Conservation (phyloP, 139 green algal species). For the Closterium sp. region DNA sequence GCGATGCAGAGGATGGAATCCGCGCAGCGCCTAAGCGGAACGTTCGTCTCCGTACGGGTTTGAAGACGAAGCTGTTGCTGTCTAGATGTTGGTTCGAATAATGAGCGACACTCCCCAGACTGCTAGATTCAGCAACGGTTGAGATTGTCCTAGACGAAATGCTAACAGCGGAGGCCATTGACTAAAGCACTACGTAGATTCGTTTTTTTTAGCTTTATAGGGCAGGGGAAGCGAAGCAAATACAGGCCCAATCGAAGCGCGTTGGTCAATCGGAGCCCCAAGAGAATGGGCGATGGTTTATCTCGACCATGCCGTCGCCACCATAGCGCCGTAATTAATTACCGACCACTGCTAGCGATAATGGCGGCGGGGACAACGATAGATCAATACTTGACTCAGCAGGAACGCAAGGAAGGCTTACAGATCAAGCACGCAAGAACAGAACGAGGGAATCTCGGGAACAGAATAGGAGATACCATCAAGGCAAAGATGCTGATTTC, state of each 20-base stretch:
- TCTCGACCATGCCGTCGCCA: background rate
- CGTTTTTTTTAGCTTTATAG: background rate
- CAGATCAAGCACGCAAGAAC: background rate
- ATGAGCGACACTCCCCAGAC: background rate
- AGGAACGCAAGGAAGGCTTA: background rate
- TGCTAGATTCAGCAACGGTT: background rate
- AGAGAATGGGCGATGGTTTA: background rate
- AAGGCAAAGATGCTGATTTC: background rate
- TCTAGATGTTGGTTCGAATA: background rate
- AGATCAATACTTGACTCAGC: background rate
- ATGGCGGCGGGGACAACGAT: background rate
- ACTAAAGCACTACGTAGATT: background rate
- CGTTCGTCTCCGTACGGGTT: background rate
- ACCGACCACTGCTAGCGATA: background rate
- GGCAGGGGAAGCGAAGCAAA: background rate
- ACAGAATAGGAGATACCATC: too few relatives aligned
- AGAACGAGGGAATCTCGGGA: background rate
- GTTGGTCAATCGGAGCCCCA: background rate
- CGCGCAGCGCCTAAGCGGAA: background rate
- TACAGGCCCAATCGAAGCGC: background rate
- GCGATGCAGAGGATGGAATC: background rate
- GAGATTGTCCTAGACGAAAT: background rate
- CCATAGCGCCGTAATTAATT: background rate
- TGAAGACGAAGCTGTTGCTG: background rate
- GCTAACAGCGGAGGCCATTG: background rate